Percentiles rank a stretch among this genome's conserved stretches.
These are phyloP conservation scores for Anaeromyces robustus DNA, from an alignment of 192 early-diverging fungal species.

Conservation along the genomic window DNA sequence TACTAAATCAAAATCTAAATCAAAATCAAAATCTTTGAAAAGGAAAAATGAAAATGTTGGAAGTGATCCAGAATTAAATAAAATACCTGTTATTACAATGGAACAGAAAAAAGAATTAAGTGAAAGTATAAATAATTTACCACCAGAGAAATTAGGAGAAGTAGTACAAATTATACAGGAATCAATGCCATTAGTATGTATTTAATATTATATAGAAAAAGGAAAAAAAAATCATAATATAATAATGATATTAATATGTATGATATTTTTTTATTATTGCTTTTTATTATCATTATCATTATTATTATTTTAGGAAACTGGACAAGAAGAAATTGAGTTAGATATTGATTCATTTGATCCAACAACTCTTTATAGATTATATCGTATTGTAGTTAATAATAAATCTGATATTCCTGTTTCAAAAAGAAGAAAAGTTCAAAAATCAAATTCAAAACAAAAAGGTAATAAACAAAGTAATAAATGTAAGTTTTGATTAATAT, in stretches of 20 bases:
- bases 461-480: slow-evolving; percentile 7
- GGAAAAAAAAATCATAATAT: no score
- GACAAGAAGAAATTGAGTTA: slow-evolving; percentile 81
- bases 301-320: slow-evolving; percentile 15
- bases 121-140: slow-evolving; percentile 42
- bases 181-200: slow-evolving; percentile 36
- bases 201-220: background rate
- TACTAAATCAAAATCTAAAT: background rate
- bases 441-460: slow-evolving; percentile 23
- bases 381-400: slow-evolving; percentile 55
- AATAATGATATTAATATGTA: no score
- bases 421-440: slow-evolving; percentile 30
- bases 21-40: background rate
- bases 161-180: slow-evolving; percentile 60
- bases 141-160: slow-evolving; percentile 42
- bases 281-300: background rate
- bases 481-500: background rate
- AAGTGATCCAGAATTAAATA: background rate
- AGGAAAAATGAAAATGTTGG: background rate
- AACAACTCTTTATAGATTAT: slow-evolving; percentile 64
- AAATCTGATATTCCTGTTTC: slow-evolving; percentile 27
- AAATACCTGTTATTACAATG: background rate
- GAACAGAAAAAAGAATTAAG: slow-evolving; percentile 80
- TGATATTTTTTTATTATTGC: no score
- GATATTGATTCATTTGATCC: slow-evolving; percentile 85